Base-by-base conservation (phyloP, 768 basidiomycete species). In the Lyophyllum semitale region DNA sequence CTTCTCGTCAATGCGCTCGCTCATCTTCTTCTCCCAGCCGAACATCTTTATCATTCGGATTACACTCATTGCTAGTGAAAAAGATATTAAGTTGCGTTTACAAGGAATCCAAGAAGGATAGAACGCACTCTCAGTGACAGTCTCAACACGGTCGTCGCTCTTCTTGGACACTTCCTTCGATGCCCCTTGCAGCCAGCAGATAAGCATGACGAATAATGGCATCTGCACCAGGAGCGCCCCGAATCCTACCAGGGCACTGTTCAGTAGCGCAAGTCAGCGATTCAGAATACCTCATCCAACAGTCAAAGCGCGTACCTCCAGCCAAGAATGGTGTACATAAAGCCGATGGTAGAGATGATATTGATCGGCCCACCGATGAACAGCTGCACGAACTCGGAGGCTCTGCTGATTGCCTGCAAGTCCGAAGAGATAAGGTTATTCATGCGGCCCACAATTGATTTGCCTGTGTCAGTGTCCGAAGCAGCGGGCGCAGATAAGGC, bases 341-440 rank as follows among this genome's bases (percentile, higher is more conserved):
- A 81, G 23, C 66, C 52, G 20, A 74, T 71, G 30, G 71, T 75
- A 18, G 73, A 57, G 2, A 53, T 29, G 11, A 78, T 64, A 52
- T 75, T 72, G 26, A 80, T 52, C 2, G 78, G 79, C 5, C 74
- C 67, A 53, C 68, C 68, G 2, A 79, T 27, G 4, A 74, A 53
- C 50, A 63, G 49, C 61, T 72, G 59, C 20, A 76, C 52, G 43
- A 77, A 73, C 46, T 77, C 69, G 6, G 69, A 53, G 2, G 67
- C 71, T 20, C 63, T 65, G 11, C 61, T 60, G 33, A 79, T 73
- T 35, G 69, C 67, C 38, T 57, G 58, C 53, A 77, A 46, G 66
- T 92, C 89, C 1, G 84, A 83, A 7, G 88, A 83, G 25, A 89
- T 80, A 7, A 91, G 70, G 53, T 90, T 91, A 68, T 88, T 91